Evolutionary conservation across 169 alveolate species (phyloP), one percentile per base, ranked within the genome.

Genomic region (Plasmodium ovale): DNA sequence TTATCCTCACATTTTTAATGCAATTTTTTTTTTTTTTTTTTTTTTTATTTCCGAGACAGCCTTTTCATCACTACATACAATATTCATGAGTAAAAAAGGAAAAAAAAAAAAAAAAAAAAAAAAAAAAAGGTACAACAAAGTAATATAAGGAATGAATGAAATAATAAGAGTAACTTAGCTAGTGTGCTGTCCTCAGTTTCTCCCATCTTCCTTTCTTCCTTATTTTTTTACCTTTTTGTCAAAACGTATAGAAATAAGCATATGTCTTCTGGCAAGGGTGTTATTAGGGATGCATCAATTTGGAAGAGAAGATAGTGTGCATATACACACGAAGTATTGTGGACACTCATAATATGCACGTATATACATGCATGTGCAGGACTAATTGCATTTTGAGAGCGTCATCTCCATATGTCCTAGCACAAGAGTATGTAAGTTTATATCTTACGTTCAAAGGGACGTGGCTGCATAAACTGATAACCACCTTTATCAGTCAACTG

Each of bases 11-110:
- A n/a, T n/a, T n/a, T n/a, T n/a, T n/a, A n/a, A n/a, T n/a, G n/a
- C n/a, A n/a, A 54, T 19, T n/a, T 53, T 7, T 19, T 21, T n/a
- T 65, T 6, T 67, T 39, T 19, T 39, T 25, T 39, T 6, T 21
- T 67, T 39, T 67, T 39, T 39, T 39, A 21, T 67, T 67, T 67
- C 42, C 42, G 77, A 67, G 77, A 67, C 77, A 39, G 59, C 77
- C 35, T 39, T 42, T 67, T 65, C 31, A 21, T 39, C 25, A 67
- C 12, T 6, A 23, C 14, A 29, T 62, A 62, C 2, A 62, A 62
- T 62, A 62, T 29, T 33, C 10, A 62, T n/a, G 49, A 29, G 31
- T 29, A 27, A 29, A 62, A 10, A 29, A 62, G 25, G 47, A 31
- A 31, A 60, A 29, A 10, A 27, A 59, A 25, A 25, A 23, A 27